Conservation (phyloP, 352 stramenopile genomes). For the Phytophthora boehmeriae region DNA sequence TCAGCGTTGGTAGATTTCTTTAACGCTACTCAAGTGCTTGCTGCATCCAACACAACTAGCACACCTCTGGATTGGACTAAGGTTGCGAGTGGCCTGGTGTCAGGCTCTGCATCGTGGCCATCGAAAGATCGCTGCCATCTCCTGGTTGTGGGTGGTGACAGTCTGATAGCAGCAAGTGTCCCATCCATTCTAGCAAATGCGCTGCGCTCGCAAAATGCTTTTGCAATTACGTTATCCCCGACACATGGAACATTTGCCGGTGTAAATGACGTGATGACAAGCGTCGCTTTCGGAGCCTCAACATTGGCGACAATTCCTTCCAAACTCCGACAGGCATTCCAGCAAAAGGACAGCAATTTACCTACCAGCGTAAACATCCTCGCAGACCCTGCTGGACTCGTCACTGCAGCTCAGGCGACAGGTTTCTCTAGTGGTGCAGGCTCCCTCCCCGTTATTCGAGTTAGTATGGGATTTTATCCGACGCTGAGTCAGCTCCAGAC, state of each 20-base stretch:
- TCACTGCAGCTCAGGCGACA: constrained; percentile 24
- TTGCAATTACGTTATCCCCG: constrained; percentile 37
- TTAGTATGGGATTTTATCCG: constrained; percentile 29
- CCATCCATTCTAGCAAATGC: constrained; percentile 15
- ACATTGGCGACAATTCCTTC: constrained; percentile 19
- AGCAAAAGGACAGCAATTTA: constrained; percentile 31
- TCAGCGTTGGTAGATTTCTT: constrained; percentile 26
- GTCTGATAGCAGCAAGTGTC: constrained; percentile 10
- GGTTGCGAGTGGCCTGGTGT: constrained; percentile 16
- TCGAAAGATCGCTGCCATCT: constrained; percentile 29
- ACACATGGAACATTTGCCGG: constrained; percentile 10
- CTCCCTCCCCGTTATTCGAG: constrained; percentile 38
- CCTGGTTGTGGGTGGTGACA: constrained; percentile 24
- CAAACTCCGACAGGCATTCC: constrained; percentile 34
- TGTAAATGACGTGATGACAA: constrained; percentile 24
- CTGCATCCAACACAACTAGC: constrained; percentile 1
- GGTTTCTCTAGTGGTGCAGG: constrained; percentile 29
- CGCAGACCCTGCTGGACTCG: constrained; percentile 25
- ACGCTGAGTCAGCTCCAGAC: constrained; percentile 9
- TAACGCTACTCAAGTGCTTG: constrained; percentile 16
- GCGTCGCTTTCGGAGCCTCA: constrained; percentile 20
- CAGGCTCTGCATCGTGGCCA: constrained; percentile 29
- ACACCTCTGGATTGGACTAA: constrained; percentile 22
- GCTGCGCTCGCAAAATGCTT: constrained; percentile 30
- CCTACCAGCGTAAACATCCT: constrained; percentile 28